Conservation (phyloP, 1,284 basidiomycete species). For the Leccinum subrobustum region DNA sequence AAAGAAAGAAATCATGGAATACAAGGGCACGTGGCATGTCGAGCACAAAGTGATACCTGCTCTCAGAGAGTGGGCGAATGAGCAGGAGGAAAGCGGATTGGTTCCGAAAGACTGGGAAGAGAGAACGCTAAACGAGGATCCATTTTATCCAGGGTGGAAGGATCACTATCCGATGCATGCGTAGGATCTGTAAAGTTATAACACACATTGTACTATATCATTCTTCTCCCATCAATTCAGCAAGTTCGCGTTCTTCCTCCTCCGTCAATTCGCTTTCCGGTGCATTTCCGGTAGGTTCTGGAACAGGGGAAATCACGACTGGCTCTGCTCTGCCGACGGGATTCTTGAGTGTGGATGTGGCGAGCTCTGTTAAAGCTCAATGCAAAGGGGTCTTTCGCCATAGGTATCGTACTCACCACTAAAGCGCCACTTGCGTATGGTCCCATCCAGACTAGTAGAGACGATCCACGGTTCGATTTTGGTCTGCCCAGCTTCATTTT, state of each 20-base stretch:
- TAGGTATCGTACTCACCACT: slow-evolving; percentile 47
- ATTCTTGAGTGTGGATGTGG: slow-evolving; percentile 42
- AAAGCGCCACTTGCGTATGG: slow-evolving; percentile 80
- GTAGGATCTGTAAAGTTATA: slow-evolving; percentile 1
- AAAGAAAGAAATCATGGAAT: slow-evolving; percentile 39
- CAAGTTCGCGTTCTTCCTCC: slow-evolving; percentile 79
- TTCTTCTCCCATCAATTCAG: slow-evolving; percentile 70
- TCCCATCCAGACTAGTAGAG: slow-evolving; percentile 81
- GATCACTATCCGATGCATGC: slow-evolving; percentile 21
- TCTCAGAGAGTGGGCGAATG: slow-evolving; percentile 43
- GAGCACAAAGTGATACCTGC: slow-evolving; percentile 46
- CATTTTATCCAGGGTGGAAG: slow-evolving; percentile 49
- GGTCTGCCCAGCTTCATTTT: slow-evolving; percentile 43
- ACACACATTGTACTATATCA: slow-evolving; percentile 12
- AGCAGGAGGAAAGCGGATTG: slow-evolving; percentile 45
- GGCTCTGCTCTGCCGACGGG: slow-evolving; percentile 25
- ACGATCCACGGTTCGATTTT: slow-evolving; percentile 74
- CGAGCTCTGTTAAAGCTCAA: slow-evolving; percentile 42
- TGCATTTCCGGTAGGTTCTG: slow-evolving; percentile 20
- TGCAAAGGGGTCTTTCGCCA: slow-evolving; percentile 1
- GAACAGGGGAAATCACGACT: slow-evolving; percentile 22
- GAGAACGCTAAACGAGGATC: slow-evolving; percentile 47
- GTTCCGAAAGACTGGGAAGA: slow-evolving; percentile 47
- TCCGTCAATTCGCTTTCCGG: slow-evolving; percentile 51
- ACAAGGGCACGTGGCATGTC: slow-evolving; percentile 43